Percentiles rank a stretch among this genome's conserved stretches.
These are phyloP conservation scores for Eremomyces bilateralis DNA, from an alignment of 495 filamentous ascomycete genomes.

Conservation along the genomic window DNA sequence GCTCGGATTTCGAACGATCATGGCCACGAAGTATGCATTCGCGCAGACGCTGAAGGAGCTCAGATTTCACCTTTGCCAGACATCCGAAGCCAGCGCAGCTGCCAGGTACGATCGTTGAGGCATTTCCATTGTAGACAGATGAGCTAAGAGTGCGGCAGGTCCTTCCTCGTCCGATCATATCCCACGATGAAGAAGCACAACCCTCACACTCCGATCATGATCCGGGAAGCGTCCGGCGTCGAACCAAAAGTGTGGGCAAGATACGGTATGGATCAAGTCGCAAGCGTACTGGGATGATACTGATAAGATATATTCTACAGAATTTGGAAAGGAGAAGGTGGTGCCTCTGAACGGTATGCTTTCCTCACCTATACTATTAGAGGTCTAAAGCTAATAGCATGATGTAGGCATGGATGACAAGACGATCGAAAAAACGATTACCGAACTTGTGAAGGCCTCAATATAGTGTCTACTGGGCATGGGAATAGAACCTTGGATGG, in stretches of 20 bases:
- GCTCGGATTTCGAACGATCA: no score
- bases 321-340: conserved; percentile 73
- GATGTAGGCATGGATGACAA: conserved; percentile 63
- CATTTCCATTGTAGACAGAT: no score
- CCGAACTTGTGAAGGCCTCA: conserved; percentile 46
- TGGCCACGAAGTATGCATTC: conserved; percentile 89
- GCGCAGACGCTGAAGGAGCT: conserved; percentile 76
- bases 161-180: conserved; percentile 79
- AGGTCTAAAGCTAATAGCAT: conserved; percentile 8
- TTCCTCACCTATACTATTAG: neutral
- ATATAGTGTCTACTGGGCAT: neutral
- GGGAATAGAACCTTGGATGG: neutral
- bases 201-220: conserved; percentile 78
- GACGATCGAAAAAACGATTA: conserved; percentile 77
- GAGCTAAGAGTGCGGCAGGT: conserved; percentile 40
- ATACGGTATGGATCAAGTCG: conserved; percentile 46
- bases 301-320: conserved; percentile 22
- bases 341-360: conserved; percentile 52
- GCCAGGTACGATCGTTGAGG: conserved; percentile 35
- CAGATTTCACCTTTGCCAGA: conserved; percentile 92
- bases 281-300: neutral
- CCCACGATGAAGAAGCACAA: conserved; percentile 99
- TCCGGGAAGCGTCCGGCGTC: conserved; percentile 70
- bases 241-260: conserved; percentile 73
- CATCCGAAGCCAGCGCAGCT: conserved; percentile 64